Percentiles rank a stretch among this genome's conserved stretches.
Conservation (phyloP, 192 early-diverging fungal species). For the Dispira simplex region DNA sequence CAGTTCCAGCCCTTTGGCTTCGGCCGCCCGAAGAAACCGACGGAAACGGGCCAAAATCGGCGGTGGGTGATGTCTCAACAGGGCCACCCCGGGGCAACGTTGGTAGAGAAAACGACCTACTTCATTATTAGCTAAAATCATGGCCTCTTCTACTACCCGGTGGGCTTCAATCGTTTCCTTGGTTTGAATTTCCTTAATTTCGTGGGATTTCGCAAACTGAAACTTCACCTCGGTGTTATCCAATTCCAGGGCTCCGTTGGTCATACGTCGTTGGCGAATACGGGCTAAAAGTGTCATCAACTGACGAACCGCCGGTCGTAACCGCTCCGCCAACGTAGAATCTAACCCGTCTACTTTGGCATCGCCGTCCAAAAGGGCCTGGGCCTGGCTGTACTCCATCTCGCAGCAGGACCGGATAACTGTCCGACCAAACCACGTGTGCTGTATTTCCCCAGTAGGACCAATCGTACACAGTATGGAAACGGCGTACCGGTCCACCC, state of each 20-base stretch:
- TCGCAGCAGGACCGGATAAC: slow-evolving; percentile 57
- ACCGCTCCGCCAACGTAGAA: slow-evolving; percentile 17
- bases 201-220: slow-evolving; percentile 34
- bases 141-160: slow-evolving; percentile 61
- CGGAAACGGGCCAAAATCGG: slow-evolving; percentile 45
- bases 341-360: slow-evolving; percentile 27
- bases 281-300: slow-evolving; percentile 34
- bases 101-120: slow-evolving; percentile 45
- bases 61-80: slow-evolving; percentile 53
- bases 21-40: slow-evolving; percentile 35
- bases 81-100: slow-evolving; percentile 32
- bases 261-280: slow-evolving; percentile 34
- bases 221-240: slow-evolving; percentile 64
- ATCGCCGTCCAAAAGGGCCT: slow-evolving; percentile 43
- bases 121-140: slow-evolving; percentile 58
- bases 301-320: slow-evolving; percentile 25
- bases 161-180: slow-evolving; percentile 53
- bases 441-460: not conserved
- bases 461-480: slow-evolving; percentile 58
- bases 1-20: slow-evolving; percentile 36
- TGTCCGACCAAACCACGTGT: slow-evolving; percentile 58
- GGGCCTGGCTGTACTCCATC: slow-evolving; percentile 65
- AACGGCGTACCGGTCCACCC: slow-evolving; percentile 49
- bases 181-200: slow-evolving; percentile 45
- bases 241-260: slow-evolving; percentile 48